Evolutionary conservation across 2,329 filamentous ascomycete species (phyloP).

Genomic region (Talaromyces sp.): DNA sequence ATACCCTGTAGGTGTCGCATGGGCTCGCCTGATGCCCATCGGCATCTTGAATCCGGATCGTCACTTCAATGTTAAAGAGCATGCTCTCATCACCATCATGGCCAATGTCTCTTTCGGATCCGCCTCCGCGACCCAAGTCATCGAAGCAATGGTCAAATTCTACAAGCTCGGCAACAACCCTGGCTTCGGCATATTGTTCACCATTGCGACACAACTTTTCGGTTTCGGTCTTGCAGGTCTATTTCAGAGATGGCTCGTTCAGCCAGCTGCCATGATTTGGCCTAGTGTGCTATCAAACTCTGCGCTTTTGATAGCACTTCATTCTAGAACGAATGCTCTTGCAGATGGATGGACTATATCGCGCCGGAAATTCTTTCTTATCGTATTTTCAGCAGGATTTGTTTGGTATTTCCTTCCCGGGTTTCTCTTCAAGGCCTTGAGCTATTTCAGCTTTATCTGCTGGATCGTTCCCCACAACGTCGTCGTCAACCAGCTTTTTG

Average conservation of each 20-base stretch:
- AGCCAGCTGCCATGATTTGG: constrained; percentile 64
- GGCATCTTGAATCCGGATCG: constrained; percentile 43
- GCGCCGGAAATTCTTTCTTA: constrained; percentile 36
- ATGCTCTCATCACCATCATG: constrained; percentile 45
- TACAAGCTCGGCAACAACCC: constrained; percentile 58
- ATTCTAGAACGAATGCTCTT: constrained; percentile 31
- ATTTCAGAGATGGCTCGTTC: constrained; percentile 55
- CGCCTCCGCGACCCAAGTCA: constrained; percentile 36
- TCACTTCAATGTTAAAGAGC: constrained; percentile 40
- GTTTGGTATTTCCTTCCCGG: constrained; percentile 51
- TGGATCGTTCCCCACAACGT: constrained; percentile 68
- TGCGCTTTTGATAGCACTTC: constrained; percentile 43
- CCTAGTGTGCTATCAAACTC: constrained; percentile 54
- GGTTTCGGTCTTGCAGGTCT: constrained; percentile 63
- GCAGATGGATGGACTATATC: constrained; percentile 44
- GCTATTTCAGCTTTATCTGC: constrained; percentile 66
- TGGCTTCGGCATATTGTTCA: constrained; percentile 58
- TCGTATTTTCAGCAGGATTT: constrained; percentile 31
- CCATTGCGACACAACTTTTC: constrained; percentile 60
- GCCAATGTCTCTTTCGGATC: constrained; percentile 49
- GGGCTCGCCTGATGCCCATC: constrained; percentile 38
- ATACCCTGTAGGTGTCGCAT: constrained; percentile 43
- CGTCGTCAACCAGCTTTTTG: constrained; percentile 69
- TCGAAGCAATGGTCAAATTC: constrained; percentile 44
- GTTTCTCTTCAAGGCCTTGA: constrained; percentile 65